Conservation (phyloP, 2,329 filamentous ascomycete species). For the Fusarium marasasianum region DNA sequence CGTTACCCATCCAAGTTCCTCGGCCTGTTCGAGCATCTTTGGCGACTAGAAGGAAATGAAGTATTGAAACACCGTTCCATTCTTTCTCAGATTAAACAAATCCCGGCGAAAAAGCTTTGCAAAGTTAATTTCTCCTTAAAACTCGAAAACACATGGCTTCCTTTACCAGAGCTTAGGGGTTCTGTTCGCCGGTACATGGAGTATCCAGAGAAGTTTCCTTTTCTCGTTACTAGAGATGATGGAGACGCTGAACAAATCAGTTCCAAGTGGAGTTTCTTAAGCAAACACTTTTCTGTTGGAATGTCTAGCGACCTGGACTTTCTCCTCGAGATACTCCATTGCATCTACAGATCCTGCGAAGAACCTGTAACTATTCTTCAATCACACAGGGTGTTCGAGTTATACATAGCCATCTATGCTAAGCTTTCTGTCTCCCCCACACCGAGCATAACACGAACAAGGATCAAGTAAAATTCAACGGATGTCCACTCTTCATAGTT, state of each 20-base stretch:
- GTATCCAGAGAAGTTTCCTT: constrained; percentile 1
- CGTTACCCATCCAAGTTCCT: constrained; percentile 2
- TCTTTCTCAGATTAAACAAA: not conserved
- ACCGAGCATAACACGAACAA: not conserved
- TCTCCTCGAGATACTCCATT: constrained; percentile 14
- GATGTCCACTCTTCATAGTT: too few relatives aligned
- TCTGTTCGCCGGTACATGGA: constrained; percentile 17
- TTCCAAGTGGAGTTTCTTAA: constrained; percentile 10
- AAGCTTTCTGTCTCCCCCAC: not conserved
- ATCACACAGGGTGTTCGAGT: not conserved
- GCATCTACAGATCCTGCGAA: not conserved
- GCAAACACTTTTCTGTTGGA: constrained; percentile 2
- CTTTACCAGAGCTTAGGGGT: not conserved
- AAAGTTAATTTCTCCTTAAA: not conserved
- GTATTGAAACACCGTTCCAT: not conserved
- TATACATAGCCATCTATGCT: constrained; percentile 26
- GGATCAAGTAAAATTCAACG: not conserved
- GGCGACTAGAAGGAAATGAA: not conserved
- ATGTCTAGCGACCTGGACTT: constrained; percentile 6
- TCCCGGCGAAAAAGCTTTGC: constrained; percentile 5
- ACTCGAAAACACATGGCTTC: constrained; percentile 20
- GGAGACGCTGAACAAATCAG: not conserved
- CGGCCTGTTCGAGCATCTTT: constrained; percentile 20
- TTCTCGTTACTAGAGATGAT: not conserved
- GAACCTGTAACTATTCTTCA: not conserved